phyloP scores from a whole-genome alignment of 805 yeast genomes.

The Saccharomycopsis sp. region DNA sequence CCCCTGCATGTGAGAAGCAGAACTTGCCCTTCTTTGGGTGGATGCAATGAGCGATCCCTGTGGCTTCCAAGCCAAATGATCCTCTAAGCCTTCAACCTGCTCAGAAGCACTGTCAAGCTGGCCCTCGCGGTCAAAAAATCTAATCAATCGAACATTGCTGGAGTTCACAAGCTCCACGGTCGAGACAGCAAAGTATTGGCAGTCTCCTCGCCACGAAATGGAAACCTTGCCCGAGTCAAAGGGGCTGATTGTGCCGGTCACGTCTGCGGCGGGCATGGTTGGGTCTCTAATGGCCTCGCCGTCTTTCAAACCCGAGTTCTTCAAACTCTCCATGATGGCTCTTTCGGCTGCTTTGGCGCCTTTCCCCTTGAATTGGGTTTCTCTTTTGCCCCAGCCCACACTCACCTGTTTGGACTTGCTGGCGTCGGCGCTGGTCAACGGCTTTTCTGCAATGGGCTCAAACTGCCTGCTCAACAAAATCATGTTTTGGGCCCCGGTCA shows the following conservation, averaged over 20 bases:
- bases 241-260: conserved; percentile 52
- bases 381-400: conserved; percentile 98
- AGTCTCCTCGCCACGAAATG: conserved; percentile 94
- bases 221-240: conserved; percentile 41
- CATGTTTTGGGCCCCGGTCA: conserved; percentile 53
- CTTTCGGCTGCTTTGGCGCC: conserved; percentile 80
- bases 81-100: conserved; percentile 78
- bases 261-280: conserved; percentile 67
- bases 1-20: conserved; percentile 5
- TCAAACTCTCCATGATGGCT: conserved; percentile 39
- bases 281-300: conserved; percentile 76
- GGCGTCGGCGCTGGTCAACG: conserved; percentile 53
- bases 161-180: conserved; percentile 46
- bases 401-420: conserved; percentile 72
- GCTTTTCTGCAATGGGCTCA: conserved; percentile 67
- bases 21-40: conserved; percentile 46
- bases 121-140: conserved; percentile 79
- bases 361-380: conserved; percentile 91
- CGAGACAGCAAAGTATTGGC: conserved; percentile 69
- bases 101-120: conserved; percentile 74
- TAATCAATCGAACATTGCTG: conserved; percentile 58
- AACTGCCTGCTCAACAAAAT: conserved; percentile 64
- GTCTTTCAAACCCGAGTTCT: conserved; percentile 52
- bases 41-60: conserved; percentile 83
- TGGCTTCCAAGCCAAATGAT: conserved; percentile 76